Conservation (phyloP, 345 rosid species). For the sweet orange (Citrus sinensis) region DVS_A1.0 CM039164.1:21894501-21895000, state of each 20-base stretch:
- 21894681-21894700: not conserved
- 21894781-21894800: not conserved
- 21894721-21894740: conserved; percentile 19
- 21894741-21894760: conserved; percentile 5
- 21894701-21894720: conserved; percentile 7
- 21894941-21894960: not conserved
- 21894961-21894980: not conserved
- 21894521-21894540: not conserved
- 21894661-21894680: not conserved
- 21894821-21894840: not conserved
- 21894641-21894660: not conserved
- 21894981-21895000: not conserved
- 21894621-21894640: not conserved
- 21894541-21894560: no score
- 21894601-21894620: not conserved
- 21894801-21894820: not conserved
- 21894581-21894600: no score
- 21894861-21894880: not conserved
- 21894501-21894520: not conserved
- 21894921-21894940: not conserved
- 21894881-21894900: no score
- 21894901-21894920: not conserved
- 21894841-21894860: not conserved
- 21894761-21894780: not conserved
- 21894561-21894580: no score